Conservation (phyloP, 2,329 filamentous ascomycete genomes). For the Coleophoma cylindrospora region DNA sequence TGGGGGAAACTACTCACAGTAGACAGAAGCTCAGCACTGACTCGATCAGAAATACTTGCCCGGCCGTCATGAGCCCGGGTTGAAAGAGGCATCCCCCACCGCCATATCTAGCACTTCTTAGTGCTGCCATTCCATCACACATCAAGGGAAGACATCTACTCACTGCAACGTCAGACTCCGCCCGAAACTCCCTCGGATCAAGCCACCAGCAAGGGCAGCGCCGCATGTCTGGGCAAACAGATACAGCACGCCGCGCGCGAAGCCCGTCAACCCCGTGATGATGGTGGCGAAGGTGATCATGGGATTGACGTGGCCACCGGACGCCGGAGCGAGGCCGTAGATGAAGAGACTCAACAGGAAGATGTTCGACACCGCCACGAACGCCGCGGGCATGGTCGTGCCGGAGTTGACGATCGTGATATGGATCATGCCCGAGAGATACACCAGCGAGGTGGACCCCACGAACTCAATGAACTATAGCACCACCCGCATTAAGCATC, state of each 20-base stretch:
- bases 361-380: constrained; percentile 26
- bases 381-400: constrained; percentile 22
- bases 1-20: no score
- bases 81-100: constrained; percentile 27
- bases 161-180: constrained; percentile 24
- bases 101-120: constrained; percentile 16
- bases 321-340: constrained; percentile 40
- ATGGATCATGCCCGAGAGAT: constrained; percentile 25
- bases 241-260: constrained; percentile 45
- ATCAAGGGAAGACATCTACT: constrained; percentile 4
- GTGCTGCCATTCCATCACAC: constrained; percentile 1
- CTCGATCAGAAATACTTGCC: constrained; percentile 43
- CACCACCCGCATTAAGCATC: not conserved
- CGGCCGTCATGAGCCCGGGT: constrained; percentile 20
- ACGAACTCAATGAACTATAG: constrained; percentile 26
- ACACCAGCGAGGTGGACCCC: constrained; percentile 24
- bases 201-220: constrained; percentile 33
- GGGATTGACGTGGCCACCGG: constrained; percentile 49
- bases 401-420: constrained; percentile 24
- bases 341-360: constrained; percentile 42
- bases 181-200: constrained; percentile 31
- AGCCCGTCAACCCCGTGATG: constrained; percentile 41
- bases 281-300: constrained; percentile 49
- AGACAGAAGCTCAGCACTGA: constrained; percentile 35
- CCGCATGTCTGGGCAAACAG: constrained; percentile 41